A percentile compares a stretch with the other conserved stretches of the same genome.
These are phyloP conservation scores for Aspergillus costaricaensis DNA, from an alignment of 2,329 filamentous ascomycete species.

Conservation along the genomic window DNA sequence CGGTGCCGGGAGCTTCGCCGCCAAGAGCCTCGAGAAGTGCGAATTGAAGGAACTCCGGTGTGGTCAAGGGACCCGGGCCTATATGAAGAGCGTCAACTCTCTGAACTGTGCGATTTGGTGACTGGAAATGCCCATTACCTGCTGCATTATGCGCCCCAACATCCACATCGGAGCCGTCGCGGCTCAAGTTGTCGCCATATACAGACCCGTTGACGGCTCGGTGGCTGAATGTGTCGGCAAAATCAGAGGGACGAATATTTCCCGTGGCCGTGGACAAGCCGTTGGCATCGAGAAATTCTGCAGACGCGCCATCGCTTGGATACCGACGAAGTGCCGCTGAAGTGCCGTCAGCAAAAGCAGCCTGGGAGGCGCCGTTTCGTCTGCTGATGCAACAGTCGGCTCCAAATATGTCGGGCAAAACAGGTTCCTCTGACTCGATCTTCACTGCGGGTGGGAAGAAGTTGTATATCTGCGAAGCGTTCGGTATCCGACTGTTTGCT, in stretches of 20 bases:
- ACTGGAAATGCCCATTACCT: constrained; percentile 1
- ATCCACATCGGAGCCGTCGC: constrained; percentile 18
- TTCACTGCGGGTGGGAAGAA: constrained; percentile 27
- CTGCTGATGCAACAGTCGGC: constrained; percentile 25
- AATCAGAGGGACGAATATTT: constrained; percentile 13
- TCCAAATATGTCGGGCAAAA: constrained; percentile 33
- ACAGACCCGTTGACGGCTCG: constrained; percentile 24
- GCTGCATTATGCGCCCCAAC: constrained; percentile 6
- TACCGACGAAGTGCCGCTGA: background rate
- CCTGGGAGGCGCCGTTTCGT: background rate
- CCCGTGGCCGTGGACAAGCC: background rate
- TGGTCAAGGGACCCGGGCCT: constrained; percentile 18
- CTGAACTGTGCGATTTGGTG: constrained; percentile 7
- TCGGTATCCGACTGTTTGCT: constrained; percentile 27
- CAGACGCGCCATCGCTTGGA: background rate
- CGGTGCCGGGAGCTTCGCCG: constrained; percentile 20
- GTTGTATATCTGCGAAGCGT: constrained; percentile 33
- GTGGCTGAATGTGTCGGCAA: constrained; percentile 21
- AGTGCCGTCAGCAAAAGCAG: background rate
- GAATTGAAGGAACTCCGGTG: constrained; percentile 26
- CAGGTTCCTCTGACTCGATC: constrained; percentile 22
- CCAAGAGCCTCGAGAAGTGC: constrained; percentile 27
- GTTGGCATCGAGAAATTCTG: background rate
- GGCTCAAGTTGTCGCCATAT: constrained; percentile 18
- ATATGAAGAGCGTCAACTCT: constrained; percentile 6